Base-by-base conservation (phyloP, 2,329 filamentous ascomycete species). In the Cercospora canescens region DNA sequence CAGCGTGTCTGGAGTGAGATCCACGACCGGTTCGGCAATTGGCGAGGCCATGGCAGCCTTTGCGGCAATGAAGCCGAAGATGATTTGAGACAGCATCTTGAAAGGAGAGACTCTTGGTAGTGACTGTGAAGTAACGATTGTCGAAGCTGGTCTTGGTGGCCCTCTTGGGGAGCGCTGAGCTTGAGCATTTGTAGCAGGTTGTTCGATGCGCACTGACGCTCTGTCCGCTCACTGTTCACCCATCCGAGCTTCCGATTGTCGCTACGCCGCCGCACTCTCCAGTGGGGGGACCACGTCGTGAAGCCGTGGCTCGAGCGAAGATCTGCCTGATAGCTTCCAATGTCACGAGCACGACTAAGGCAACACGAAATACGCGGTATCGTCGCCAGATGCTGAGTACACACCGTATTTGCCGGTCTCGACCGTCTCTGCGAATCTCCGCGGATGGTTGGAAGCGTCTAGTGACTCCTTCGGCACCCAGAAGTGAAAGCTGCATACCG, bases 61-160 rank as follows among this genome's bases (percentile, higher is more conserved):
- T 8, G 28, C 63, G 48, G 63, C 63, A 16, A 50, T 26, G 4
- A 65, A 28, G 50, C 34, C 50, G 35, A 65, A 34, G 18, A 65
- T n/a, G 57, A 65, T 37, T 18, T 54, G 34, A 37, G 57, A 65
- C 24, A 65, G 50, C 63, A 64, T 64, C 57, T 48, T 60, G 62
- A 39, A 14, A 30, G 37, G 30, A 5, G n/a, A 35, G 32, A 24
- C n/a, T n/a, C n/a, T n/a, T n/a, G n/a, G n/a, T 41, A 41, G 32
- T 26, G 50, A 28, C 21, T 63, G 52, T 63, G 34, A 39, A 52
- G 39, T 30, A 26, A 30, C 18, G 41, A 34, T 7, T 24, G 39
- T 54, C 26, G 21, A 32, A 39, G 24, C 37, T 48, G 30, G 24
- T 64, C 34, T n/a, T n/a, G n/a, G n/a, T n/a, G n/a, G n/a, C n/a